Base-by-base conservation (phyloP, 2,329 filamentous ascomycete genomes). In the Pseudodiploospora longispora region DNA sequence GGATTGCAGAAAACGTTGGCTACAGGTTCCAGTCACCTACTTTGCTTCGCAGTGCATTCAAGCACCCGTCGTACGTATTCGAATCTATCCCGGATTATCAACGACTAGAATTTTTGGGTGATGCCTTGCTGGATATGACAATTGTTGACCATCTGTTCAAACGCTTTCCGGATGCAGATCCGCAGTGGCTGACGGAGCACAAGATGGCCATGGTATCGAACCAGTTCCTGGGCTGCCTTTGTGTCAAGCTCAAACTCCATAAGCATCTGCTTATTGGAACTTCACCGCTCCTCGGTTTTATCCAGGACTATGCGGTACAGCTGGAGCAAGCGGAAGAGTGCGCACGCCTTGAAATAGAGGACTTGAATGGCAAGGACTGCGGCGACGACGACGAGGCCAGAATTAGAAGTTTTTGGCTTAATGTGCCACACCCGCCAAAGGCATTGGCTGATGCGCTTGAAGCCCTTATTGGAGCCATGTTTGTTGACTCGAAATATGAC, bases 121-220 rank as follows among this genome's bases (percentile, higher is more conserved):
- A 97, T 59, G 80, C 91, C 0, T 72, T 97, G 2, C 79, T 95
- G 1, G 90, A 96, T 59, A 85, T 91, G 79, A 84, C 75, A 8
- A 87, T 84, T 55, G 83, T 97, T 43, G 85, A 90, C 54, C 81
- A 87, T 54, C 73, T 98, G 4, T 97, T 88, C 65, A 75, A 81
- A 52, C 74, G 71, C 4, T 88, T 85, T 54, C 88, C 89, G 0
- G 70, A 78, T 41, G 86, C 84, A 46, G 89, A 95, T 56, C 91
- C 93, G 0, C 90, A 97, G 60, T 97, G 91, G 91, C 72, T 98
- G 47, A 97, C 93, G 0, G 93, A 97, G 64, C 91, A 97, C 72
- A 97, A 97, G 67, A 96, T 94, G 82, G 88, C 90, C n/a, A 96
- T 98, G 87, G 90, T 93, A 0, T 93, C 87, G 42, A 98, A 98